Percentiles rank a stretch among this genome's conserved stretches.
These are phyloP conservation scores for Chaetomium olivaceum DNA, from an alignment of 2,329 filamentous ascomycete genomes.

Conservation along the genomic window DNA sequence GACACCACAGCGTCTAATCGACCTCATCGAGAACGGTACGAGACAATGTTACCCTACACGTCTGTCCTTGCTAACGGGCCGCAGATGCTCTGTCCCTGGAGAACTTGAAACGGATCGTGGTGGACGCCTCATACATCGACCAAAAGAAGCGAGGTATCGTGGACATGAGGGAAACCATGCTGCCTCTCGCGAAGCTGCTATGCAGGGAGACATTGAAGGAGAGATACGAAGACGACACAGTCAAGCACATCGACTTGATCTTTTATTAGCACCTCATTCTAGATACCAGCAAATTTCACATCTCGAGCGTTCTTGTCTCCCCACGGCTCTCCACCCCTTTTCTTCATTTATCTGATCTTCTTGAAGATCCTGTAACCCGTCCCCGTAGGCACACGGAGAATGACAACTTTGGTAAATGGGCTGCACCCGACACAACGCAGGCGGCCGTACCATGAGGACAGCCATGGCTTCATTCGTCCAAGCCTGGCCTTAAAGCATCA, in stretches of 20 bases:
- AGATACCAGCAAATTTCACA: conserved; percentile 15
- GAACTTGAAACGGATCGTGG: conserved; percentile 74
- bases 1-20: conserved; percentile 79
- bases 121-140: conserved; percentile 92
- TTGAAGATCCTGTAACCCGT: neutral
- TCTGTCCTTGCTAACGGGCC: conserved; percentile 15
- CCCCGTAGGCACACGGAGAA: neutral
- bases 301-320: neutral
- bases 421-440: neutral
- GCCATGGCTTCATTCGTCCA: neutral
- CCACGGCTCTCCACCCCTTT: neutral
- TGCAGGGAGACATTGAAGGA: conserved; percentile 69
- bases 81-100: conserved; percentile 68
- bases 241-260: conserved; percentile 60
- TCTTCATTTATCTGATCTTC: neutral
- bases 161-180: conserved; percentile 91
- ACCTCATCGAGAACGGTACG: conserved; percentile 78
- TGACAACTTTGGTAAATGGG: neutral
- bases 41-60: neutral
- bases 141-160: conserved; percentile 91
- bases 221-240: conserved; percentile 59
- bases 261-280: conserved; percentile 54
- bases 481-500: neutral
- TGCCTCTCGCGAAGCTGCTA: conserved; percentile 76
- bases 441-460: neutral